Percentiles rank a stretch among this genome's conserved stretches.
phyloP scores from a whole-genome alignment of 306 rosid species.

The Ammopiptanthus mongolicus region DNA sequence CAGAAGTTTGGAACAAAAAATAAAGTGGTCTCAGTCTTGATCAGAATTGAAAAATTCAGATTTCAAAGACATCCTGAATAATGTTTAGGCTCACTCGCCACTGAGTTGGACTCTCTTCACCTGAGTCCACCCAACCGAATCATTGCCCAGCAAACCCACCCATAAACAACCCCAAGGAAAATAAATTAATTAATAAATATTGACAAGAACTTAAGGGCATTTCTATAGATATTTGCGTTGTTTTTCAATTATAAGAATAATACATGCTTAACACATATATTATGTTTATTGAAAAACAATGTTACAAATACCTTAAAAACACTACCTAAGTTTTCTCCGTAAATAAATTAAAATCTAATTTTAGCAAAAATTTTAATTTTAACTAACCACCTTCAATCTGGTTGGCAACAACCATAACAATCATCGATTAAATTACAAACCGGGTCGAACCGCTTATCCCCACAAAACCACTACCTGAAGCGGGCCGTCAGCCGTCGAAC shows the following conservation, averaged over 20 bases:
- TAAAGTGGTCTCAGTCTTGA: not conserved
- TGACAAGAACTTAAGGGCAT: too few relatives aligned
- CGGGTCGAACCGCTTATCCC: not conserved
- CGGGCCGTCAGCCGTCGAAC: constrained; percentile 52
- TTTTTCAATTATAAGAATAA: too few relatives aligned
- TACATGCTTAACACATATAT: too few relatives aligned
- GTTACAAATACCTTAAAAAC: too few relatives aligned
- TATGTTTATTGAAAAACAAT: too few relatives aligned
- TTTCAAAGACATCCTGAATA: not conserved
- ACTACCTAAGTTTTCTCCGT: too few relatives aligned
- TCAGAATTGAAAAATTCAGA: constrained; percentile 4
- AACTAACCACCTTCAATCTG: constrained; percentile 8
- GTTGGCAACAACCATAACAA: not conserved
- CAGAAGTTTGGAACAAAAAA: not conserved
- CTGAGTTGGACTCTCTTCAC: constrained; percentile 39
- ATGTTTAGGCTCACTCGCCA: constrained; percentile 43
- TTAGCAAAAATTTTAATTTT: not conserved
- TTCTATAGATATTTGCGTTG: too few relatives aligned
- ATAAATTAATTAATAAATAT: too few relatives aligned
- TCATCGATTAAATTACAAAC: not conserved
- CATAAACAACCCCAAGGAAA: not conserved
- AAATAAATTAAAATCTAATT: not conserved
- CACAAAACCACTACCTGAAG: not conserved
- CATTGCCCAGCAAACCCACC: constrained; percentile 42
- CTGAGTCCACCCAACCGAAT: constrained; percentile 42